A percentile compares a stretch with the other conserved stretches of the same genome.
phyloP scores from a whole-genome alignment of 2,329 filamentous ascomycete species.

The Drechslerella dactyloides region DNA sequence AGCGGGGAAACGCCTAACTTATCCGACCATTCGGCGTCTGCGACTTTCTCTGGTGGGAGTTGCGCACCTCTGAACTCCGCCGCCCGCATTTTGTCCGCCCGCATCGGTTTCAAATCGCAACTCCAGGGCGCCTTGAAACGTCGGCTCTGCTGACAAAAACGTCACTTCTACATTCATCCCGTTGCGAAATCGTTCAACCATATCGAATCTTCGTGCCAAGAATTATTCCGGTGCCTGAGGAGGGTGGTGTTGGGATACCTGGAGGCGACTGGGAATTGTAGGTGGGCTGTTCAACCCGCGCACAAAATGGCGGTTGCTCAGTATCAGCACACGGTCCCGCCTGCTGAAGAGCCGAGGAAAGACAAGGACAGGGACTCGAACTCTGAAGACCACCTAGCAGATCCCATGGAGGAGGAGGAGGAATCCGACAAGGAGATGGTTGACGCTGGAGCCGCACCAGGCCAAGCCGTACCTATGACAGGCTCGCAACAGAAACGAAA shows the following conservation, averaged over 20 bases:
- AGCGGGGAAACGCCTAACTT: constrained; percentile 22
- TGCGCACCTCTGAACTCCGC: constrained; percentile 15
- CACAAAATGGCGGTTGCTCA: constrained; percentile 44
- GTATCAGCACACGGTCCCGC: constrained; percentile 44
- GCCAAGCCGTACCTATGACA: constrained; percentile 12
- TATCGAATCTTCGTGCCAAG: neutral
- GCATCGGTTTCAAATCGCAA: constrained; percentile 20
- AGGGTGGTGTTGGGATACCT: constrained; percentile 26
- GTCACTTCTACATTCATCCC: constrained; percentile 5
- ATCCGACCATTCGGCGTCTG: constrained; percentile 31
- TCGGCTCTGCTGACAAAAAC: constrained; percentile 6
- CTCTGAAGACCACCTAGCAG: constrained; percentile 38
- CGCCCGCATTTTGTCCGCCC: neutral
- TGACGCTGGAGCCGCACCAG: constrained; percentile 28
- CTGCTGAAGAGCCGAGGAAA: constrained; percentile 37
- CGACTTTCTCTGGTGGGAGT: constrained; percentile 1
- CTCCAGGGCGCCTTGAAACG: constrained; percentile 15
- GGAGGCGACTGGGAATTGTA: constrained; percentile 21
- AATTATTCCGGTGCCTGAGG: constrained; percentile 29
- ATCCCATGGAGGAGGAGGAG: constrained; percentile 39
- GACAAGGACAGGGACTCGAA: constrained; percentile 43
- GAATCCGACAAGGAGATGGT: constrained; percentile 48
- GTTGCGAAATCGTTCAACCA: constrained; percentile 10
- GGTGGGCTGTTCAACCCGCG: constrained; percentile 7
- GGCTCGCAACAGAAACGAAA: constrained; percentile 59